Evolutionary conservation across 1,139 yeast genomes (phyloP), one percentile per base, ranked within the genome.

Genomic region (Scheffersomyces parashehatae): DNA sequence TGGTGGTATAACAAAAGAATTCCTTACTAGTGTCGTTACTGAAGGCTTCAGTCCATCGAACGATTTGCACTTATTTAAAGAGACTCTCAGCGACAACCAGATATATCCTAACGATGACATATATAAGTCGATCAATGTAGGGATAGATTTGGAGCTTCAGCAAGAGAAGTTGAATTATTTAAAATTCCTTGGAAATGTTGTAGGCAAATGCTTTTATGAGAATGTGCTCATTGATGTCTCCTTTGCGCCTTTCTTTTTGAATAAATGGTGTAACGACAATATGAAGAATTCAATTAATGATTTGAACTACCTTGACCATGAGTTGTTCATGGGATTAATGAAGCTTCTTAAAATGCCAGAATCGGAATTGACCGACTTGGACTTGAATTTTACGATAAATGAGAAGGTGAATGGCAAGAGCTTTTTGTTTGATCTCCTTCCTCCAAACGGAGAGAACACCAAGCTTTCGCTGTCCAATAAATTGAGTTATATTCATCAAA

Each of bases 1-100:
- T 4, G 99, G 99, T 9, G 99, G 99, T 2, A 72, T 93, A 16
- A 91, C 98, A 0, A 91, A 93, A 60, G 99, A 93, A 56, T 84
- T 93, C 52, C 67, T 93, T 43, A 89, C 93, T 2, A 73, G 85
- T 39, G 83, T 89, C 0, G 81, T 85, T 1, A 70, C 70, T 8
- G 89, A 86, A 51, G 95, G 88, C 0, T 87, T 91, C 52, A 50
- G 67, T 58, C 60, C 78, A 45, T 42, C 62, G 44, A 39, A 68
- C 59, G 43, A 60, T 58, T 82, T 85, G 50, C 50, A 48, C 9
- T 52, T 73, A 9, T 72, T 73, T 54, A 67, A 68, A 47, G 79
- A 75, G 38, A 77, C 83, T 4, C 81, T 77, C 13, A 47, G 57
- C 2, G 70, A 70, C 2, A 70, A 82, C 49, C 85, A 85, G 49